Evolutionary conservation across 306 rosid genomes (phyloP).

Genomic region (Cicer chorassanicum): DNA sequence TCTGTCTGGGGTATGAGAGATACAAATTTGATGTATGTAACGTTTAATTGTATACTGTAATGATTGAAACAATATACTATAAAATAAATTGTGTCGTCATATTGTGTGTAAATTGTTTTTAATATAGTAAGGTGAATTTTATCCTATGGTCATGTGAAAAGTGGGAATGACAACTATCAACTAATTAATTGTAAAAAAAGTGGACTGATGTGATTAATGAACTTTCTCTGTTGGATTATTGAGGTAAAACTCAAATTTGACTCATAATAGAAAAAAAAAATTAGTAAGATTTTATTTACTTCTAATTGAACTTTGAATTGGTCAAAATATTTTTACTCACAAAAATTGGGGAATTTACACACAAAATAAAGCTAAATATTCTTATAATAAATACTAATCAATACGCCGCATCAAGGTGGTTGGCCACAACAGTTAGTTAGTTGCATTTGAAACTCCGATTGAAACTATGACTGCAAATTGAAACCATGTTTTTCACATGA

Average conservation of each 20-base stretch:
- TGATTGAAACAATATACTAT: not conserved
- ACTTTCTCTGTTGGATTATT: not conserved
- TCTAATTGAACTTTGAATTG: too few species aligned
- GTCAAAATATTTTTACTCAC: too few species aligned
- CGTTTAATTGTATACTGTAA: not conserved
- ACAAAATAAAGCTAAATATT: too few species aligned
- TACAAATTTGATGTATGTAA: constrained; percentile 29
- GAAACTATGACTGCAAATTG: not conserved
- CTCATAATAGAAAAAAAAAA: too few species aligned
- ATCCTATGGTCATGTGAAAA: not conserved
- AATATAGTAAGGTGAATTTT: not conserved
- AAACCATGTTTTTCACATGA: not conserved
- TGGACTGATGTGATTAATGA: not conserved
- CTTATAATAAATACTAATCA: too few species aligned
- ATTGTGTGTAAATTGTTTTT: not conserved
- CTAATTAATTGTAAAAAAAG: not conserved
- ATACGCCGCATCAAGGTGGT: too few species aligned
- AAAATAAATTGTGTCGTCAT: constrained; percentile 4
- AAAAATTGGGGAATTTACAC: too few species aligned
- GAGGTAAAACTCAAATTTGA: not conserved
- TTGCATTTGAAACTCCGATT: not conserved
- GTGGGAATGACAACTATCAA: not conserved
- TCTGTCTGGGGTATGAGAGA: not conserved
- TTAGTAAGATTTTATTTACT: too few species aligned
- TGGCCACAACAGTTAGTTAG: too few species aligned